A percentile compares a stretch with the other conserved stretches of the same genome.
Conservation (phyloP, 139 green algal genomes). For the Trebouxia sp. region DNA sequence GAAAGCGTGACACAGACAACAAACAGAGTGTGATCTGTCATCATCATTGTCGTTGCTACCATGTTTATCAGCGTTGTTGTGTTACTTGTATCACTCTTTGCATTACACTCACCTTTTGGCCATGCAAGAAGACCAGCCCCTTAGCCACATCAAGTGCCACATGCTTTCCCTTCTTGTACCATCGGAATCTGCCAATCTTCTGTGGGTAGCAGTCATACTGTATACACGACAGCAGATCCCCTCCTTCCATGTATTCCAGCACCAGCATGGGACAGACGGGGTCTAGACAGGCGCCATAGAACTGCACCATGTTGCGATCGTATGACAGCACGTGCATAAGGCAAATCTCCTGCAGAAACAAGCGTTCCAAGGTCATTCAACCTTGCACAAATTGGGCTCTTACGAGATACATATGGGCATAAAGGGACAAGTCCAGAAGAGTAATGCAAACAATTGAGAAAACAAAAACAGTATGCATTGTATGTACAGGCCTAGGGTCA, state of each 20-base stretch:
- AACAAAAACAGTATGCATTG: background rate
- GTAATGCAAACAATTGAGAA: background rate
- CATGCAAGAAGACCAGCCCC: constrained; percentile 26
- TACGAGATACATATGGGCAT: background rate
- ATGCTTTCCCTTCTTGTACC: background rate
- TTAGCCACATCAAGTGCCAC: constrained; percentile 14
- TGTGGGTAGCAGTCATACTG: constrained; percentile 9
- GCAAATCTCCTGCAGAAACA: constrained; percentile 23
- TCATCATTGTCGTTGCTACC: background rate
- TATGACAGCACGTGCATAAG: constrained; percentile 19
- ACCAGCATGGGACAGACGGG: constrained; percentile 25
- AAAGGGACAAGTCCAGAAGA: background rate
- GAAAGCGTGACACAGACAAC: too few species aligned
- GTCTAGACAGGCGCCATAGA: constrained; percentile 25
- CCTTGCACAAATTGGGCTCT: background rate
- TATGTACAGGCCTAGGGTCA: background rate
- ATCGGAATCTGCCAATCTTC: background rate
- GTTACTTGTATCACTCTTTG: too few species aligned
- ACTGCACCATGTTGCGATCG: constrained; percentile 33
- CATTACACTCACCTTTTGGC: background rate
- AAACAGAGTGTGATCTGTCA: background rate
- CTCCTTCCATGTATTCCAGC: constrained; percentile 32
- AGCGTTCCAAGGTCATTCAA: background rate
- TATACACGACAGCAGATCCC: constrained; percentile 24
- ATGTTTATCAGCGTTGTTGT: too few species aligned